Base-by-base conservation (phyloP, 1,139 yeast genomes). In the Kodamaea suecica region DNA sequence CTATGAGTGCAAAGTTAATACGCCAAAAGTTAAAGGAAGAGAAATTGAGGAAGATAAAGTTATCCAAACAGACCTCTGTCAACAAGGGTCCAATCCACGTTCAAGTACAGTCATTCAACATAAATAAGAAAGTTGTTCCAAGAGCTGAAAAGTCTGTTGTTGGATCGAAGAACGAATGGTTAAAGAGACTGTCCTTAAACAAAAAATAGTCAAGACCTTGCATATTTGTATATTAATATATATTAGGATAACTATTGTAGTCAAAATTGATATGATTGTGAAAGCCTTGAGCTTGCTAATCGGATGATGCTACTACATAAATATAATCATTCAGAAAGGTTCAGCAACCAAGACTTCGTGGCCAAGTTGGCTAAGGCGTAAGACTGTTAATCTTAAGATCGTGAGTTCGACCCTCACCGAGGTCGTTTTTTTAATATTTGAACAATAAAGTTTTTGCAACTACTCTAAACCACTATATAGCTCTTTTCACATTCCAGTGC, bases 41-140 rank as follows among this genome's bases (percentile, higher is more conserved):
- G 38, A 72, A 73, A 48, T 57, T 70, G 45, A 63, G 63, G 30
- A 59, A 63, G 30, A 55, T 73, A 21, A 73, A 69, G 48, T 58
- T 58, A 19, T 44, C 63, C 31, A 67, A 64, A 35, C 63, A 61
- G 23, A 49, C 56, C 3, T 53, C 66, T 5, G 52, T 68, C 19
- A 68, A 68, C 38, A 75, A 68, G 47, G 84, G 84, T 0, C 80
- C 82, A 4, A 80, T 78, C 21, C 67, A 59, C 45, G 84, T 78
- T 12, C 65, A 61, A 47, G 75, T 73, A 17, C 63, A 68, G 40
- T 33, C 53, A 3, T 51, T 46, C 27, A 44, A 50, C 32, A 45
- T 43, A 33, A 53, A 57, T 31, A 54, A 52, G 36, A 65, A 57
- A 36, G 48, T 59, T 5, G 76, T 70, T 3, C 83, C 82, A 7